These are phyloP conservation scores for Saccharum hybrid DNA, from an alignment of 202 grass and related monocot genomes.

Conservation along the genomic window DNA sequence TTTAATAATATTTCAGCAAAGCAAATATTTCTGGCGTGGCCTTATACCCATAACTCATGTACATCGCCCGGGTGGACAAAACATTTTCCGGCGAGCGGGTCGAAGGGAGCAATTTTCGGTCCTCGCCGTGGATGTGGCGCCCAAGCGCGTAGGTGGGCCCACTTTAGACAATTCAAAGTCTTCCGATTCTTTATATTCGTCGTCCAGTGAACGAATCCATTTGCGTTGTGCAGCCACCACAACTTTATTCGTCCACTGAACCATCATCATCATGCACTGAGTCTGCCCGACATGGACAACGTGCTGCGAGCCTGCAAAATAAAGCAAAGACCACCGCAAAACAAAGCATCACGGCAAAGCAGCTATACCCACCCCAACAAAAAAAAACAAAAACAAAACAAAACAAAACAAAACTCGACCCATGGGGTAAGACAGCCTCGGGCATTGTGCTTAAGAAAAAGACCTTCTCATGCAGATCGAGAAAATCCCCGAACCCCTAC, in stretches of 20 bases:
- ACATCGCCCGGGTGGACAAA: not conserved
- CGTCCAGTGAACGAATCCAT: not conserved
- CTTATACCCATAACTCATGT: not conserved
- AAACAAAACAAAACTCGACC: too few species aligned
- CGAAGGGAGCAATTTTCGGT: not conserved
- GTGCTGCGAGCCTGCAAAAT: constrained; percentile 12
- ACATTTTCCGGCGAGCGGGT: not conserved
- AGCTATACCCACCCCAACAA: too few species aligned
- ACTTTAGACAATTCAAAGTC: constrained; percentile 27
- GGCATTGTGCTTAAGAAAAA: too few species aligned
- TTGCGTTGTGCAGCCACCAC: not conserved
- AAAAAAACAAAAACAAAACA: too few species aligned
- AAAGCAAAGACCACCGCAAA: not conserved
- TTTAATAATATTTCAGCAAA: too few species aligned
- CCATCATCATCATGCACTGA: not conserved
- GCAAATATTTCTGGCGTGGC: too few species aligned
- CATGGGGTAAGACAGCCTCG: too few species aligned
- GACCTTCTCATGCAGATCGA: too few species aligned
- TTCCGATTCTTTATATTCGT: not conserved
- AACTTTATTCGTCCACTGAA: constrained; percentile 21
- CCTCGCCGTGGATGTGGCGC: constrained; percentile 4
- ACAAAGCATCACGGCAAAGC: constrained; percentile 6
- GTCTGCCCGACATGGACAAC: constrained; percentile 11
- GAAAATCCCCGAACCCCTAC: too few species aligned
- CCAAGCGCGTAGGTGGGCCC: not conserved